phyloP scores from a whole-genome alignment of 2,329 filamentous ascomycete genomes.

The Fusarium sp. region DNA sequence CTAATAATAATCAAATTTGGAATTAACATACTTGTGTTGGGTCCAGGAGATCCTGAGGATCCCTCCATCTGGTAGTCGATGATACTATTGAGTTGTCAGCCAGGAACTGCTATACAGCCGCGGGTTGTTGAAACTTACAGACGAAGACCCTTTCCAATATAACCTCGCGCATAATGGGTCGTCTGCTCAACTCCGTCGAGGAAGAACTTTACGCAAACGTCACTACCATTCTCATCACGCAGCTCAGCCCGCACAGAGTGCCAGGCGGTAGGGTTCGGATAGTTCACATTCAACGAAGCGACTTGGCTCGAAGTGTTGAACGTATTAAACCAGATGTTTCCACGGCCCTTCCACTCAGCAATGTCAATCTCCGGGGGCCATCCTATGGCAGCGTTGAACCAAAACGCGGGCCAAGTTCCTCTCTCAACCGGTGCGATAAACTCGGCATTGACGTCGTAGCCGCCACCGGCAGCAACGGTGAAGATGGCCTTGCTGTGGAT shows the following conservation, averaged over 20 bases:
- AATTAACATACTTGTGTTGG: constrained; percentile 11
- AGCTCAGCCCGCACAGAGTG: constrained; percentile 34
- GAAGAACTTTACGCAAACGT: constrained; percentile 39
- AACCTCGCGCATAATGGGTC: constrained; percentile 31
- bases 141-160: constrained; percentile 28
- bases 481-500: constrained; percentile 36
- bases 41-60: constrained; percentile 31
- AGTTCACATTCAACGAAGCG: constrained; percentile 22
- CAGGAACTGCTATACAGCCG: too few species aligned
- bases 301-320: constrained; percentile 35
- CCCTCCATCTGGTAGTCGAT: constrained; percentile 36
- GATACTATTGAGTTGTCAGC: constrained; percentile 9
- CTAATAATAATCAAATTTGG: rapidly evolving
- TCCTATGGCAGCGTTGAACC: constrained; percentile 32
- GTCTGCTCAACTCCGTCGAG: constrained; percentile 30
- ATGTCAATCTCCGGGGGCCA: constrained; percentile 38
- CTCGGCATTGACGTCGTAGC: constrained; percentile 31
- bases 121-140: constrained; percentile 5
- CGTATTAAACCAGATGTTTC: constrained; percentile 37
- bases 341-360: constrained; percentile 34
- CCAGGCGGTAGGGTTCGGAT: constrained; percentile 26
- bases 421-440: constrained; percentile 27
- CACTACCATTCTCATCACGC: constrained; percentile 31
- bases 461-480: constrained; percentile 21
- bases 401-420: constrained; percentile 36